Evolutionary conservation across 371 early-diverging fungal genomes (phyloP), one percentile per base, ranked within the genome.

Genomic region (Mortierella sp.): DNA sequence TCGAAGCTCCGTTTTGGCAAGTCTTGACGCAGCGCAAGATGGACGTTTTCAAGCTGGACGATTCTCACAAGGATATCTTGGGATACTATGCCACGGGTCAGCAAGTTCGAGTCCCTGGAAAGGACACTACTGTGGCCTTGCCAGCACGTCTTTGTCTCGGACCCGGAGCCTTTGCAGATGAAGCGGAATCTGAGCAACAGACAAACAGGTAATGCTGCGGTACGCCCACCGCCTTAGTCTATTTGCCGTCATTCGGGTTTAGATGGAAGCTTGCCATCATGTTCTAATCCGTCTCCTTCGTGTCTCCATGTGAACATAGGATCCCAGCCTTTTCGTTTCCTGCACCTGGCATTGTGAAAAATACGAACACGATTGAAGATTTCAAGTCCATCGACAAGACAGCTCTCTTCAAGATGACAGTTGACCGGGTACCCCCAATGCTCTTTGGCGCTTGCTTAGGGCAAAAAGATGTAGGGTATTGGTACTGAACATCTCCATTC

Each of bases 1-100:
- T 96, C 1, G 95, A 94, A 64, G 90, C 95, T 4, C 85, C 94
- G 34, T 96, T 97, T 71, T 97, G 97, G 97, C 91, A 93, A 60
- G 76, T 87, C 7, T 82, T 97, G 8, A 86, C 90, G 0, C 79
- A 84, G n/a, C 87, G 86, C 55, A 97, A 97, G 81, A 86, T 97
- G 54, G 88, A 96, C 69, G 72, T 87, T 25, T 86, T 91, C 58
- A 86, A 86, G 56, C 86, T 96, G 24, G 92, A 93, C 68, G 89
- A 93, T 47, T 81, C 83, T 2, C 72, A 82, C 22, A 67, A 81
- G 21, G 22, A 68, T 3, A 70, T 96, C 53, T 54, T 66, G 1
- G 96, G 90, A 19, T 87, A 88, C 65, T 96, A 92, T 66, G 54
- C 80, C 6, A 79, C 81, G 17, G 90, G 86, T 1, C 80, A 82